Conservation (phyloP, 257 asterid genomes). For the Petrea volubilis region DNA sequence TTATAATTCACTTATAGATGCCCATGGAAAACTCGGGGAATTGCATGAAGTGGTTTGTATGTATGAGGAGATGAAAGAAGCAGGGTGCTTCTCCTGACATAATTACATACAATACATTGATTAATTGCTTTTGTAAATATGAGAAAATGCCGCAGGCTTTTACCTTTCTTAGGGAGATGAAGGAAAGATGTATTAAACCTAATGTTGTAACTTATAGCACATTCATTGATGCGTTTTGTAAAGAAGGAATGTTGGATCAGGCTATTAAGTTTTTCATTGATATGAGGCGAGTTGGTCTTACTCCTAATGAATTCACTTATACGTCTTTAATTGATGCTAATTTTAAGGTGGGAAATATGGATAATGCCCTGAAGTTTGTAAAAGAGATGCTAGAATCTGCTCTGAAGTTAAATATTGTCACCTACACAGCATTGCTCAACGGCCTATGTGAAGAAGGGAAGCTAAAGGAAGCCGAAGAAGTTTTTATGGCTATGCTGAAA, state of each 20-base stretch:
- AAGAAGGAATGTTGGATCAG: conserved; percentile 79
- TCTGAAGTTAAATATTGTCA: conserved; percentile 60
- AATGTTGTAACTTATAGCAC: conserved; percentile 90
- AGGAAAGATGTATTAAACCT: conserved; percentile 59
- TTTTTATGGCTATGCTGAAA: conserved; percentile 53
- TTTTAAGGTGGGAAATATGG: conserved; percentile 62
- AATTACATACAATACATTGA: conserved; percentile 77
- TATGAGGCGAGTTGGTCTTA: conserved; percentile 85
- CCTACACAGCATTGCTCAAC: conserved; percentile 68
- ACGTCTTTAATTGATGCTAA: conserved; percentile 82
- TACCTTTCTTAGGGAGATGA: conserved; percentile 72
- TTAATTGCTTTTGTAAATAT: conserved; percentile 84
- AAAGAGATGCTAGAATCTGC: conserved; percentile 80
- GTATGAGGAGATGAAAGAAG: conserved; percentile 72
- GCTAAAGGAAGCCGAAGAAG: conserved; percentile 79
- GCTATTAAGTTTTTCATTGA: conserved; percentile 81
- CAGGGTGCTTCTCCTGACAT: conserved; percentile 71
- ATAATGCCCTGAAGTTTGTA: conserved; percentile 69
- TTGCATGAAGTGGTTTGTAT: conserved; percentile 52
- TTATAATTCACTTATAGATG: conserved; percentile 85
- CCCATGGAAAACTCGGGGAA: conserved; percentile 69
- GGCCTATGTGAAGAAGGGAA: conserved; percentile 81
- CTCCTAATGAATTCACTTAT: conserved; percentile 80
- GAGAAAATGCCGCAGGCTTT: conserved; percentile 66
- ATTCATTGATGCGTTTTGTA: conserved; percentile 84